Conservation (phyloP, 2,329 filamentous ascomycete genomes). For the Alternaria postmessia region DNA sequence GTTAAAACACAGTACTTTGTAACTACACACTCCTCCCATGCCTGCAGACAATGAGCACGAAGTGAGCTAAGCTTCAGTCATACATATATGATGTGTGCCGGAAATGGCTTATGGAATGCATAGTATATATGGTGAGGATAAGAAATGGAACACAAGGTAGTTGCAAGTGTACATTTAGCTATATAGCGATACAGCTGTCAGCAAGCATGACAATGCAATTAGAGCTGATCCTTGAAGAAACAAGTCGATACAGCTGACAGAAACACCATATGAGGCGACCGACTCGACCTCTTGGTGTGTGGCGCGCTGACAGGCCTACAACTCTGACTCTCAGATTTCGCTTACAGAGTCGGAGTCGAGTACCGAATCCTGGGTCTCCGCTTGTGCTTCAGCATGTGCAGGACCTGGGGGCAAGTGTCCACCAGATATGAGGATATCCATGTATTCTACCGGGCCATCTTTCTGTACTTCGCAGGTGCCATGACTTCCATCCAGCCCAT, state of each 20-base stretch:
- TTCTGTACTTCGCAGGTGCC: conserved; percentile 1
- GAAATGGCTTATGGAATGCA: background rate
- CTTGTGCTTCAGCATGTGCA: background rate
- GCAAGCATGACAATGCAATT: background rate
- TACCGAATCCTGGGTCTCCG: conserved; percentile 1
- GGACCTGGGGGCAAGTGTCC: conserved; percentile 8
- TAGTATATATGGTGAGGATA: background rate
- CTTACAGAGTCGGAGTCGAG: background rate
- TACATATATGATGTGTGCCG: background rate
- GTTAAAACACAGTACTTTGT: background rate
- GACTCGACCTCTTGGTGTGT: background rate
- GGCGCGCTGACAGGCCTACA: background rate
- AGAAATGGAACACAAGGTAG: background rate
- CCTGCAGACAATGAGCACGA: background rate
- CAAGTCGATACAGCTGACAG: background rate
- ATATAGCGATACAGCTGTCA: background rate
- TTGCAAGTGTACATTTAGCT: background rate
- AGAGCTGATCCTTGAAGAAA: background rate
- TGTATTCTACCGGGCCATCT: background rate
- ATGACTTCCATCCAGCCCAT: conserved; percentile 26
- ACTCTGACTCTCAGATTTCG: background rate
- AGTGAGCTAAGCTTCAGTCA: background rate
- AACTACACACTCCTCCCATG: background rate
- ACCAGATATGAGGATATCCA: conserved; percentile 19
- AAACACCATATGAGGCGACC: background rate